A percentile compares a stretch with the other conserved stretches of the same genome.
Evolutionary conservation across 768 basidiomycete genomes (phyloP).

Genomic region (Clitopilus passeckerianus): DNA sequence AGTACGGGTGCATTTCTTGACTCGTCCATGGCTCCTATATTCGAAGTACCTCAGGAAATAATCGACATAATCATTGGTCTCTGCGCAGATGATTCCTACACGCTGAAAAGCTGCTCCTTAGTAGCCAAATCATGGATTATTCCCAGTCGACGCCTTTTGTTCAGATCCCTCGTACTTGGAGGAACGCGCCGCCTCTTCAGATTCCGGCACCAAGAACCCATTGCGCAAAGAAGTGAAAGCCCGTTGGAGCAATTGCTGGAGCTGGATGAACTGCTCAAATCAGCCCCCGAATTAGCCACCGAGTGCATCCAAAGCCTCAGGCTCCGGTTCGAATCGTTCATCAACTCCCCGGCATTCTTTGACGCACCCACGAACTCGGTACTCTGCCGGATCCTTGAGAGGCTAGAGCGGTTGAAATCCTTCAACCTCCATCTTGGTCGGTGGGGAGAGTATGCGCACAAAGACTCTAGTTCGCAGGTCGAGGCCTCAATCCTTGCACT

Average conservation of each 20-base stretch:
- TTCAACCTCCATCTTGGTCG: background rate
- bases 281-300: background rate
- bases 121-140: conserved; percentile 2
- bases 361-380: background rate
- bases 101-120: background rate
- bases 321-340: background rate
- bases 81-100: background rate
- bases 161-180: conserved; percentile 1
- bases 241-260: conserved; percentile 2
- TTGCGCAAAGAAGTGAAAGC: background rate
- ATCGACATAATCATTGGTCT: conserved; percentile 1
- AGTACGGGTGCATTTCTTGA: background rate
- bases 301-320: background rate
- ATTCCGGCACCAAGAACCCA: conserved; percentile 2
- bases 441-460: background rate
- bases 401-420: background rate
- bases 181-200: conserved; percentile 5
- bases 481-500: background rate
- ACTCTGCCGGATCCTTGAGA: background rate
- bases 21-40: background rate
- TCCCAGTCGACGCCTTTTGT: background rate
- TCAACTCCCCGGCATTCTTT: background rate
- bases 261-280: conserved; percentile 2
- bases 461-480: background rate
- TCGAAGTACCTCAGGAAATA: conserved; percentile 2